phyloP scores from a whole-genome alignment of 2,329 filamentous ascomycete species.

The Fusarium robinianum region DNA sequence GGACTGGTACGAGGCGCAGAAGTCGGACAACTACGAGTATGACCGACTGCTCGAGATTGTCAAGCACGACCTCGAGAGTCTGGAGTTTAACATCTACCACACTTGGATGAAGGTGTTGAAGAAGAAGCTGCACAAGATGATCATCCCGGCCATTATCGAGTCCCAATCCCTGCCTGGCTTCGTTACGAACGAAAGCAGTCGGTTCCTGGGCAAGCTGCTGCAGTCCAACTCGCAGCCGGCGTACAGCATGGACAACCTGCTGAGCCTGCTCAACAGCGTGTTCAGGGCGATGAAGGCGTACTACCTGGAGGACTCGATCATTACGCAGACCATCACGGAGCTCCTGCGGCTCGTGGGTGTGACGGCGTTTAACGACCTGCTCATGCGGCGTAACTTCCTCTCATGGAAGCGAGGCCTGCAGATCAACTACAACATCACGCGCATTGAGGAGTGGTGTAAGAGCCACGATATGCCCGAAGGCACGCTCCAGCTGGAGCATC shows the following conservation, averaged over 20 bases:
- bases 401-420: constrained; percentile 99
- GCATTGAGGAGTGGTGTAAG: constrained; percentile 99
- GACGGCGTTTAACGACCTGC: constrained; percentile 95
- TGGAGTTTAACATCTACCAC: constrained; percentile 99
- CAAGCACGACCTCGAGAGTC: constrained; percentile 96
- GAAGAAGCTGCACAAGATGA: constrained; percentile 99
- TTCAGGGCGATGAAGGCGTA: constrained; percentile 99
- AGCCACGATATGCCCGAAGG: constrained; percentile 99
- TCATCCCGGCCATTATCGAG: constrained; percentile 98
- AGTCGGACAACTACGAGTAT: constrained; percentile 99
- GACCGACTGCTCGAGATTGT: constrained; percentile 97
- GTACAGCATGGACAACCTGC: constrained; percentile 99
- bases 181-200: constrained; percentile 97
- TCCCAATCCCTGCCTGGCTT: constrained; percentile 98
- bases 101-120: constrained; percentile 99
- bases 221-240: constrained; percentile 87
- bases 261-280: constrained; percentile 93
- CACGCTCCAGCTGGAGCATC: constrained; percentile 93
- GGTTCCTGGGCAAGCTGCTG: constrained; percentile 95
- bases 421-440: constrained; percentile 99
- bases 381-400: constrained; percentile 98
- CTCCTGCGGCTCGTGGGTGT: constrained; percentile 91
- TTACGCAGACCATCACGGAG: constrained; percentile 94
- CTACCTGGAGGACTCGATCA: constrained; percentile 94
- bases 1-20: constrained; percentile 99